Base-by-base conservation (phyloP, 2,329 filamentous ascomycete species). In the Tolypocladium tropicale region DNA sequence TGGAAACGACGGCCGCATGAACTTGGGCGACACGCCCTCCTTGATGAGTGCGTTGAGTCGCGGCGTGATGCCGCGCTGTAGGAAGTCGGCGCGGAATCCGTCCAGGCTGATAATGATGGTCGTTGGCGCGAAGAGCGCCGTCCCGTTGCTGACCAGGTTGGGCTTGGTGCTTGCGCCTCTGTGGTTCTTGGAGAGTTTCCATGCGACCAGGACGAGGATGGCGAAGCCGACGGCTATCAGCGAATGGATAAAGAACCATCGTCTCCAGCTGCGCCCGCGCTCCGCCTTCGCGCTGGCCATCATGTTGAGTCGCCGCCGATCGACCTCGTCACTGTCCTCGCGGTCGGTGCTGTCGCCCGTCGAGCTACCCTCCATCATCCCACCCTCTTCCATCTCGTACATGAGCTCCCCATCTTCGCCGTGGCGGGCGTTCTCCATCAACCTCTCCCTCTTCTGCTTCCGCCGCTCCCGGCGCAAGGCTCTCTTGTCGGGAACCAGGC, bases 81-180 rank as follows among this genome's bases (percentile, higher is more conserved):
- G 76, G 66, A 96, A 97, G 68, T 97, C 94, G 23, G 94, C 93
- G 18, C 94, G 86, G 74, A 99, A 97, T 4, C 94, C 94, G 71
- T 99, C 94, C 21, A 99, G 79, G 50, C 92, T 96, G 67, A 99
- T 89, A 55, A 97, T 78, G 57, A 99, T 88, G 2, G 94, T 96
- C 0, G 94, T 99, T 1, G 92, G 91, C 11, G 85, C 87, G 68
- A 97, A 99, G 5, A 90, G 74, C 2, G 91, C 88, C 0, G 91
- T 95, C 55, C 94, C 94, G 69, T 99, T 99, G 74, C 79, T 86
- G 58, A 80, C 65, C 25, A 81, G 62, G 32, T 59, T 63, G 51
- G 70, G 67, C 48, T 68, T 64, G 16, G 58, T 56, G 21, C 61
- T 58, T 1, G 60, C 62, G 16, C 64, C 68, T 58, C 72, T 76